Evolutionary conservation across 2,329 filamentous ascomycete species (phyloP).

Genomic region (Trichoderma sp.): DNA sequence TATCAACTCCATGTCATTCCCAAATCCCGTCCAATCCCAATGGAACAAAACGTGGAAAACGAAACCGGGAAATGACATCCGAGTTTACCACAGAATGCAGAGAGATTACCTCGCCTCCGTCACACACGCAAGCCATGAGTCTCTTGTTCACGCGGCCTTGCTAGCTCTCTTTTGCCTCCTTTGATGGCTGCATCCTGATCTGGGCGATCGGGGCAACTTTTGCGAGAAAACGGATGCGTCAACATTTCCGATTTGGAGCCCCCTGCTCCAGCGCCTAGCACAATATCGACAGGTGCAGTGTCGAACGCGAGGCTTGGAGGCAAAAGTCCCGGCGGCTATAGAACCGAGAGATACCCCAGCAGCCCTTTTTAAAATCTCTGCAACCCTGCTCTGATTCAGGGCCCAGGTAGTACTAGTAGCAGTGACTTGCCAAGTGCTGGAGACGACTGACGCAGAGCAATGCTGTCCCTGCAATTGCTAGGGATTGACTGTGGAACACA

Average conservation of each 20-base stretch:
- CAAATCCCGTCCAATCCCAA: neutral
- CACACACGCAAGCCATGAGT: neutral
- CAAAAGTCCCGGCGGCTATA: conserved; percentile 9
- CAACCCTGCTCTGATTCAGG: neutral
- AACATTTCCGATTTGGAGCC: conserved; percentile 6
- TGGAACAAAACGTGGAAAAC: neutral
- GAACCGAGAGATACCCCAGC: neutral
- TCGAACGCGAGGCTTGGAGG: neutral
- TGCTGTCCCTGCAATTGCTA: neutral
- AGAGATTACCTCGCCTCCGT: too few species aligned
- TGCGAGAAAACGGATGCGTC: neutral
- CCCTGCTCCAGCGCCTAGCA: neutral
- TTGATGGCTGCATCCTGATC: conserved; percentile 16
- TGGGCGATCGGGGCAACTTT: conserved; percentile 2
- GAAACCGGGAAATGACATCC: neutral
- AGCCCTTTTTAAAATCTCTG: neutral
- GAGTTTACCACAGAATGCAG: neutral
- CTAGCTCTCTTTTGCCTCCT: conserved; percentile 1
- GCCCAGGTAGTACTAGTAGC: neutral
- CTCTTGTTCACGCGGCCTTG: conserved; percentile 11
- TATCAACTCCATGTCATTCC: neutral
- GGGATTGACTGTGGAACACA: neutral
- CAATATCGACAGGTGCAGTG: neutral
- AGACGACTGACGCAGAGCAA: neutral
- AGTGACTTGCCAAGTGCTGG: neutral